phyloP scores from a whole-genome alignment of 345 rosid genomes.

The Gossypium anomalum region DNA sequence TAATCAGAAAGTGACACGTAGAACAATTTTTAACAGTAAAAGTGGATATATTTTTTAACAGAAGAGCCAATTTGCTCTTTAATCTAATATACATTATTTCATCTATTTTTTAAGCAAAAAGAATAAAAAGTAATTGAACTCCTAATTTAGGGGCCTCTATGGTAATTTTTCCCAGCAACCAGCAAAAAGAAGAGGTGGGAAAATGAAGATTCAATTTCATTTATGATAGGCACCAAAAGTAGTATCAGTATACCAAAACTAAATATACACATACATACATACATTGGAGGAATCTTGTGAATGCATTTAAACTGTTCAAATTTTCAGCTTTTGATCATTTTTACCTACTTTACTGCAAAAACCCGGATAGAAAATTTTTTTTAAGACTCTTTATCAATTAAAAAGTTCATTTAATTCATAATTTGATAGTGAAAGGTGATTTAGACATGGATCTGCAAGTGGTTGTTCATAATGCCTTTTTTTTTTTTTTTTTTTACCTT shows the following conservation, averaged over 20 bases:
- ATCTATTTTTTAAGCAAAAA: too few species aligned
- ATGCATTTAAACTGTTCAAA: conserved; percentile 21
- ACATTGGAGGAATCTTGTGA: conserved; percentile 41
- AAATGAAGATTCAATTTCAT: conserved; percentile 18
- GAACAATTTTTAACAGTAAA: too few species aligned
- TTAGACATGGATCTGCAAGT: background rate
- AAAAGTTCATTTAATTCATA: background rate
- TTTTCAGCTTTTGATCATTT: background rate
- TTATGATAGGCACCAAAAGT: conserved; percentile 31
- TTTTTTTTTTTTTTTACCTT: background rate
- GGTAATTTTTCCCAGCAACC: background rate
- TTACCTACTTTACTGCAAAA: background rate
- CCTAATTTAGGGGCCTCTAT: too few species aligned
- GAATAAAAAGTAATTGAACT: too few species aligned
- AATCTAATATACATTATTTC: too few species aligned
- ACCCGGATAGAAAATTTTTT: too few species aligned
- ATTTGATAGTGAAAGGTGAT: conserved; percentile 10
- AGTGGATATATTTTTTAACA: fast-evolving
- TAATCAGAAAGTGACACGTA: too few species aligned
- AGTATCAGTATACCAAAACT: background rate
- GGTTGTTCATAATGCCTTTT: background rate
- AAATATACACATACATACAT: background rate
- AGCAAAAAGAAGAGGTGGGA: background rate
- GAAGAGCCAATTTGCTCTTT: too few species aligned
- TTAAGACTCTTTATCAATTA: background rate